Evolutionary conservation across 2,329 filamentous ascomycete species (phyloP).

Genomic region (Colletotrichum scovillei): DNA sequence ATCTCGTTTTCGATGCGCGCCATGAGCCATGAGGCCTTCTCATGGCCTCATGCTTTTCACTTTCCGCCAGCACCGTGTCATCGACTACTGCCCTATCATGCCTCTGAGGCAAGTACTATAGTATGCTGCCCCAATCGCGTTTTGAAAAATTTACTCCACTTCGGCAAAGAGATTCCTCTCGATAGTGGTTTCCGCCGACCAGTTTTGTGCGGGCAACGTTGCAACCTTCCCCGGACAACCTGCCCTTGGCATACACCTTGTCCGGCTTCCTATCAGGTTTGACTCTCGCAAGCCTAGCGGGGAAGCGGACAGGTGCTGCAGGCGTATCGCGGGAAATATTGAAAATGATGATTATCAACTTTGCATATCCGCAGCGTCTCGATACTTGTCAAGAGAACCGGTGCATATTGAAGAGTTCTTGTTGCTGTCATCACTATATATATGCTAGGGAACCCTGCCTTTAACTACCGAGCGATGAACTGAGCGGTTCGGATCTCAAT

Average conservation of each 20-base stretch:
- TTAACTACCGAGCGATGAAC: not conserved
- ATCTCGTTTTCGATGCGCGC: not conserved
- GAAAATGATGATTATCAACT: not conserved
- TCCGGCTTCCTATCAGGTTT: not conserved
- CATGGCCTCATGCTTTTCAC: not conserved
- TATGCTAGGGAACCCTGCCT: not conserved
- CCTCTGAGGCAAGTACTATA: not conserved
- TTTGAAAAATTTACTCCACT: not conserved
- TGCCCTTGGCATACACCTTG: not conserved
- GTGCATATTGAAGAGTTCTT: not conserved
- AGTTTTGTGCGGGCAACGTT: not conserved
- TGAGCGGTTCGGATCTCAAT: not conserved
- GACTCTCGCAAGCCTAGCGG: not conserved
- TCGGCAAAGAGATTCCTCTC: not conserved
- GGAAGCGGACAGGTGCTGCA: not conserved
- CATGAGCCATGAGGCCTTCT: not conserved
- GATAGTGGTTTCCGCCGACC: not conserved
- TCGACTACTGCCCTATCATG: not conserved
- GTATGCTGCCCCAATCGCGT: not conserved
- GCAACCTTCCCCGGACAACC: not conserved
- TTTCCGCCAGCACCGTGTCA: too few species aligned
- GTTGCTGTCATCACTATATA: not conserved
- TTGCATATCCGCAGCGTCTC: not conserved
- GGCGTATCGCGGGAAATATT: not conserved
- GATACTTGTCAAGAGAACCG: too few species aligned